Evolutionary conservation across 805 yeast species (phyloP).

Genomic region (Schizosaccharomyces octosporus): DNA sequence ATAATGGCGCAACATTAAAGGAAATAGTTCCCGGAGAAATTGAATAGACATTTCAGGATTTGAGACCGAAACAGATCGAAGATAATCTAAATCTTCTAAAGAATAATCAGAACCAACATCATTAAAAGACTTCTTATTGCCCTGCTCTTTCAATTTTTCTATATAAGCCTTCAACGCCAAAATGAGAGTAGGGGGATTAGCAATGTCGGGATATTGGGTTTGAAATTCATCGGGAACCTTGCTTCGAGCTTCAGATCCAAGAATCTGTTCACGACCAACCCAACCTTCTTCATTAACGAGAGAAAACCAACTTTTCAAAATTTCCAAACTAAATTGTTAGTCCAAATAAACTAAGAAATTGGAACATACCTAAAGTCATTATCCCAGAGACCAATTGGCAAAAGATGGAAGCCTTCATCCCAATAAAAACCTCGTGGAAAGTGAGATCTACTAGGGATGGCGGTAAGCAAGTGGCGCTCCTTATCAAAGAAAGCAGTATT

Average conservation of each 20-base stretch:
- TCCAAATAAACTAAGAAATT: neutral
- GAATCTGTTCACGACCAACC: slow-evolving; percentile 86
- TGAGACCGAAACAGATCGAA: slow-evolving; percentile 25
- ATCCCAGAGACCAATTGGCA: slow-evolving; percentile 63
- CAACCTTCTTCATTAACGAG: slow-evolving; percentile 78
- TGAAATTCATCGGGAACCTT: slow-evolving; percentile 67
- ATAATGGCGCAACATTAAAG: slow-evolving; percentile 50
- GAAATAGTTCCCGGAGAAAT: slow-evolving; percentile 38
- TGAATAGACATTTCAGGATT: slow-evolving; percentile 20
- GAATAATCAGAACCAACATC: slow-evolving; percentile 1
- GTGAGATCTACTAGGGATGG: slow-evolving; percentile 79
- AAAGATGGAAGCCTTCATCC: slow-evolving; percentile 93
- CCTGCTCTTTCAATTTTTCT: slow-evolving; percentile 5
- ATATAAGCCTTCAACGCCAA: slow-evolving; percentile 15
- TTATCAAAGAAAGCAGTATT: slow-evolving; percentile 18
- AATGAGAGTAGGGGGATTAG: slow-evolving; percentile 88
- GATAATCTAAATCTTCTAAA: slow-evolving; percentile 12
- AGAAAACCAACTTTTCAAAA: slow-evolving; percentile 66
- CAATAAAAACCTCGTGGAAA: slow-evolving; percentile 94
- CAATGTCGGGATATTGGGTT: slow-evolving; percentile 68
- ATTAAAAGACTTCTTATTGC: neutral
- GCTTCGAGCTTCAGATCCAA: slow-evolving; percentile 74
- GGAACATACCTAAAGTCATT: slow-evolving; percentile 5
- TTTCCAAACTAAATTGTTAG: slow-evolving; percentile 15
- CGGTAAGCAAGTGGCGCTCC: slow-evolving; percentile 48